Percentiles rank a stretch among this genome's conserved stretches.
Evolutionary conservation across 75 land plant species (phyloP).

Genomic region (Picea sitchensis): DNA sequence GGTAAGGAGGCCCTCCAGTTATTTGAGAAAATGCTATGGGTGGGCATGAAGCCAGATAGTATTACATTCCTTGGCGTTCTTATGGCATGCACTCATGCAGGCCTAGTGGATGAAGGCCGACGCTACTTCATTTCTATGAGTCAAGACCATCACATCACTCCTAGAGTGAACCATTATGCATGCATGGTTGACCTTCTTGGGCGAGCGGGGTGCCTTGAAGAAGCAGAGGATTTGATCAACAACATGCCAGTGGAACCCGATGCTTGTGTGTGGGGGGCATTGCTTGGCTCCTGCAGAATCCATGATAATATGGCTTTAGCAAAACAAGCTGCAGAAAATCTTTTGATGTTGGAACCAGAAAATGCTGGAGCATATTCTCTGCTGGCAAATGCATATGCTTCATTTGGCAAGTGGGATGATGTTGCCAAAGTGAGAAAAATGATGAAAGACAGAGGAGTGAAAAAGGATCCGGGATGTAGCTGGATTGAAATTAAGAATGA

Average conservation of each 20-base stretch:
- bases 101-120: slow-evolving; percentile 41
- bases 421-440: background rate
- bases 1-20: slow-evolving; percentile 26
- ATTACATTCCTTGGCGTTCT: slow-evolving; percentile 48
- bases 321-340: slow-evolving; percentile 19
- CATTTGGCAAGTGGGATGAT: background rate
- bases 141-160: slow-evolving; percentile 28
- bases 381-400: slow-evolving; percentile 18
- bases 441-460: background rate
- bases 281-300: slow-evolving; percentile 39
- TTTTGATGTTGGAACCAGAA: slow-evolving; percentile 39
- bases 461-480: background rate
- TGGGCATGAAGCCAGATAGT: slow-evolving; percentile 36
- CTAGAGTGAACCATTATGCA: slow-evolving; percentile 46
- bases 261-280: slow-evolving; percentile 36
- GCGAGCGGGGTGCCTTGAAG: slow-evolving; percentile 37
- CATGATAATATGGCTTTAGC: slow-evolving; percentile 34
- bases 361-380: slow-evolving; percentile 33
- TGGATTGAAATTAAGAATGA: background rate
- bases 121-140: slow-evolving; percentile 35
- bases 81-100: slow-evolving; percentile 46
- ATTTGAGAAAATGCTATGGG: slow-evolving; percentile 27
- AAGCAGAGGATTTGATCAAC: slow-evolving; percentile 31
- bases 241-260: slow-evolving; percentile 43
- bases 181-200: slow-evolving; percentile 60